Percentiles rank a stretch among this genome's conserved stretches.
Evolutionary conservation across 441 rosid genomes (phyloP).

Genomic region (Jatropha multifida): DNA sequence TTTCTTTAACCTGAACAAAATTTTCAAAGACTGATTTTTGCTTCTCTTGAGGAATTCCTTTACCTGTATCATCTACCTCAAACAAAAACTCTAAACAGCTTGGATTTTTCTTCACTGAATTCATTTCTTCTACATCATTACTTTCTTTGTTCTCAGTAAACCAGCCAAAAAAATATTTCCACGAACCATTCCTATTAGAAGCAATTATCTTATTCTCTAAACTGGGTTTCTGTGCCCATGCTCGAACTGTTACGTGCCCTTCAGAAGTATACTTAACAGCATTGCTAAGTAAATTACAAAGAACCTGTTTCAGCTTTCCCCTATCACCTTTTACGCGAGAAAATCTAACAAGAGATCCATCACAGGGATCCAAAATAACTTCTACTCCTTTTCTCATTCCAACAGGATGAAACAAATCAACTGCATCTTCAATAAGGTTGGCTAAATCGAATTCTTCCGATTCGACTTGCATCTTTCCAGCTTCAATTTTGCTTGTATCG

Average conservation of each 20-base stretch:
- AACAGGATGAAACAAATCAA: conserved; percentile 56
- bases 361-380: conserved; percentile 57
- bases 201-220: conserved; percentile 29
- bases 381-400: conserved; percentile 69
- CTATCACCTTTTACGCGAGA: conserved; percentile 65
- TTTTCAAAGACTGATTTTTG: conserved; percentile 66
- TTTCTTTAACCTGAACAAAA: conserved; percentile 78
- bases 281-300: conserved; percentile 67
- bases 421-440: conserved; percentile 56
- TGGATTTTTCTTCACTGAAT: conserved; percentile 17
- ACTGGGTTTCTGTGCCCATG: conserved; percentile 53
- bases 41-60: conserved; percentile 75
- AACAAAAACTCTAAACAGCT: conserved; percentile 51
- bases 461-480: conserved; percentile 69
- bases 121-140: conserved; percentile 17
- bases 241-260: conserved; percentile 61
- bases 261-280: conserved; percentile 75
- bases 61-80: conserved; percentile 86
- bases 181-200: conserved; percentile 26
- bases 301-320: conserved; percentile 57
- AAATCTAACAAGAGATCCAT: conserved; percentile 51
- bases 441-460: conserved; percentile 69
- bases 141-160: conserved; percentile 26
- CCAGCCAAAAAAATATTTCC: conserved; percentile 20
- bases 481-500: conserved; percentile 83